Base-by-base conservation (phyloP, 1,284 basidiomycete species). In the Irpex sp. region DNA sequence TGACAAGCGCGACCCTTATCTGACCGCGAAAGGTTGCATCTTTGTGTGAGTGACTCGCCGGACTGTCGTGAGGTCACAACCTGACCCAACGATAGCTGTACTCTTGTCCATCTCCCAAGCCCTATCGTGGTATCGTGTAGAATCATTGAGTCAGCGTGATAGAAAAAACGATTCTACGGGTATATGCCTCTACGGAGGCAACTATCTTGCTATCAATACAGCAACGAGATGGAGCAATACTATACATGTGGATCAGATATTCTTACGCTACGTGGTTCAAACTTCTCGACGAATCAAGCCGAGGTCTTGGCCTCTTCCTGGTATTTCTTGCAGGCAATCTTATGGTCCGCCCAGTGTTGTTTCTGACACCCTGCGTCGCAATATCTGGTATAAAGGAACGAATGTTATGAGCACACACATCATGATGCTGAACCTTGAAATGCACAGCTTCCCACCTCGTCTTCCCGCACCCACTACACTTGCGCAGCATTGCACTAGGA, bases 311-410 rank as follows among this genome's bases (percentile, higher is more conserved):
- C 19, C 35, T 61, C 43, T 3, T 31, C 50, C 39, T 62, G 61
- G 6, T 46, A 46, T 17, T 53, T 50, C 39, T 62, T 59, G 50
- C 61, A 59, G 2, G 61, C 57, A 15, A 59, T 21, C 35, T 59
- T 62, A 35, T 62, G 61, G 55, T 62, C 57, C 47, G 57, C 17
- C 61, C 61, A 62, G 21, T 81, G 81, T 21, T 70, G 68, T 62
- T 80, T 84, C 65, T 85, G 83, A 65, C 84, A 85, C 1, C 70
- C 71, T 6, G 65, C 47, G 66, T 84, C 83, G 63, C 83, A 85
- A 65, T 85, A 84, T 65, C 83, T 84, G 6, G 61, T 54, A 49
- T 53, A 39, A 17, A n/a, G 8, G 37, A 36, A 8, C 33, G 61
- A 58, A 61, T 57, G 5, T 21, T 39, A 46, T 46, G 59, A 31